Evolutionary conservation across 495 filamentous ascomycete genomes (phyloP).

Genomic region (Apiosordaria backusii): DNA sequence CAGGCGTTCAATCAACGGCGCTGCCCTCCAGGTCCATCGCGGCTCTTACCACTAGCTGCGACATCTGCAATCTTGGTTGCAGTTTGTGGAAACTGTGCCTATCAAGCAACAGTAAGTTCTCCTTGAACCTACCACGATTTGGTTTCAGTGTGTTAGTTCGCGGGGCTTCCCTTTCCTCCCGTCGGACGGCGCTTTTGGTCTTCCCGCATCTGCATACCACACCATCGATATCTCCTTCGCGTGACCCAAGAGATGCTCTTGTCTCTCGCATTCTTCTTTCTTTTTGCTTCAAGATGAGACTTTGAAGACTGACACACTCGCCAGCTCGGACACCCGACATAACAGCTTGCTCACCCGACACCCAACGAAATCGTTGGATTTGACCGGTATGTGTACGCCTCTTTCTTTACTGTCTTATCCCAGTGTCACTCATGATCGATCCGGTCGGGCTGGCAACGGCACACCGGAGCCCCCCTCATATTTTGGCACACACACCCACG

Average conservation of each 20-base stretch:
- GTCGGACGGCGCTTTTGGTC: slow-evolving; percentile 19
- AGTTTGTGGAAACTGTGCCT: slow-evolving; percentile 20
- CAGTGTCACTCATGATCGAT: not conserved
- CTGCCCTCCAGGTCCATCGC: slow-evolving; percentile 22
- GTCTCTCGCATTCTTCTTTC: not conserved
- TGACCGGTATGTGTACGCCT: slow-evolving; percentile 25
- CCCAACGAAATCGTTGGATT: slow-evolving; percentile 4
- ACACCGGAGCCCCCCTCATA: slow-evolving; percentile 10
- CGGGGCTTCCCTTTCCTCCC: slow-evolving; percentile 26
- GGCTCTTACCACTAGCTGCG: slow-evolving; percentile 15
- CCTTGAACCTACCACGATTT: slow-evolving; percentile 15
- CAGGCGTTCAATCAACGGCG: slow-evolving; percentile 39
- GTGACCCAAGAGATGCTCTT: slow-evolving; percentile 4
- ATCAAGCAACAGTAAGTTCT: slow-evolving; percentile 28
- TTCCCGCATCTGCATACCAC: slow-evolving; percentile 21
- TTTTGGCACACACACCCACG: not conserved
- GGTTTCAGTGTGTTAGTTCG: slow-evolving; percentile 12
- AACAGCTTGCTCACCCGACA: slow-evolving; percentile 6
- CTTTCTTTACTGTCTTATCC: slow-evolving; percentile 9
- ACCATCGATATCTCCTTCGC: not conserved
- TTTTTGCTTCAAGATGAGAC: not conserved
- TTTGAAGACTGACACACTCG: not conserved
- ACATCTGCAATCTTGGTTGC: not conserved
- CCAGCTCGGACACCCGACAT: not conserved
- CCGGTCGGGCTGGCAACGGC: slow-evolving; percentile 18